Base-by-base conservation (phyloP, 2,329 filamentous ascomycete species). In the Fusarium verrucosum region DNA sequence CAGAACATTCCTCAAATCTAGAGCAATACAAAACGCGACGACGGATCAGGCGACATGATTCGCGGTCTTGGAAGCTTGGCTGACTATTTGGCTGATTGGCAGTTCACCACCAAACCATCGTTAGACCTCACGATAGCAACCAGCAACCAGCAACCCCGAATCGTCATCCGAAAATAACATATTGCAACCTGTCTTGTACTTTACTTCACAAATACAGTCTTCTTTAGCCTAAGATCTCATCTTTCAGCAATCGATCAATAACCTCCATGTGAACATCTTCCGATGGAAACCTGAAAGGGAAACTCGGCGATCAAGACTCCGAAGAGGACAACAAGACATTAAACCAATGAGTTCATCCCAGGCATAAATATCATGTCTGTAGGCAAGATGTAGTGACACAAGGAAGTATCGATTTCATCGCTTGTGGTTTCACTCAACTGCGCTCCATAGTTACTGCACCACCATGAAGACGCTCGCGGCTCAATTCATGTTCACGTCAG, bases 271-370 rank as follows among this genome's bases (percentile, higher is more conserved):
- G 51, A 17, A 61, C 23, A 23, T 35, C 28, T 35, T 20, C 47
- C 46, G 49, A 56, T 55, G n/a, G 32, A 46, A 50, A 37, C 47
- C 66, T 59, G 55, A 66, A 71, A 49, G 50, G 65, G 70, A 63
- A 72, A 72, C 47, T 44, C 70, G 70, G 70, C 62, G 53, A 45
- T 23, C 43, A 66, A 69, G 59, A 63, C 50, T 72, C 70, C 70
- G 70, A 72, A 64, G 66, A 71, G 70, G 70, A 69, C 66, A 72
- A 49, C 68, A 60, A 70, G 30, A 58, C 65, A 51, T 45, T 46
- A 50, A 50, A 30, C 16, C 14, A 45, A 26, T 46, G 46, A 40
- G 30, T 28, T 30, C 17, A 23, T 19, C 10, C 8, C 9, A n/a
- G 44, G 32, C 62, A 70, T 70, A 65, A 65, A 56, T 62, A 62